Percentiles rank a stretch among this genome's conserved stretches.
Conservation (phyloP, 208 protist genomes). For the Acanthamoeba castellanii region DNA sequence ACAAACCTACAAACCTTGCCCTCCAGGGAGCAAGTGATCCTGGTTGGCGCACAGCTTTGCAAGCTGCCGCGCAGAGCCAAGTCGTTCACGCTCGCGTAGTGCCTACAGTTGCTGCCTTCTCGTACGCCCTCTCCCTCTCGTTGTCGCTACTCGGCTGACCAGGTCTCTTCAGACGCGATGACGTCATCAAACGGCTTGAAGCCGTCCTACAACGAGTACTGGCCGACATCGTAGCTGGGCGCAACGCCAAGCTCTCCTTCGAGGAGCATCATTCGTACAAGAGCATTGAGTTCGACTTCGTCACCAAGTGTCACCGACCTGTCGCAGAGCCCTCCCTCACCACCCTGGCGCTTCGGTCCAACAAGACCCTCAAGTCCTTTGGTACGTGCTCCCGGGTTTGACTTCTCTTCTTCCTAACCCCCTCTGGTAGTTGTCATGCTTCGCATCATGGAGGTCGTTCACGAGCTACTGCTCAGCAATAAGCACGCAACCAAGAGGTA, state of each 20-base stretch:
- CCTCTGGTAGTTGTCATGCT: constrained; percentile 36
- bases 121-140: neutral
- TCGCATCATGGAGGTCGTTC: constrained; percentile 34
- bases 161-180: neutral
- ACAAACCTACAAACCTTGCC: too few species aligned
- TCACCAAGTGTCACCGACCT: neutral
- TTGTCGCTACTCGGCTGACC: neutral
- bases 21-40: too few species aligned
- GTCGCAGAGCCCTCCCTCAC: neutral
- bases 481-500: constrained; percentile 68
- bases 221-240: neutral
- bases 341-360: neutral
- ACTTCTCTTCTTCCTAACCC: neutral
- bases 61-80: too few species aligned
- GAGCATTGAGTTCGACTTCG: neutral
- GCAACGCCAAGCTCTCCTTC: neutral
- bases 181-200: neutral
- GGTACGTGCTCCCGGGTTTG: neutral
- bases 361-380: neutral
- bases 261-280: constrained; percentile 23
- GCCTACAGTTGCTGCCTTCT: neutral
- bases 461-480: neutral
- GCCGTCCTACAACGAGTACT: neutral
- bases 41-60: too few species aligned
- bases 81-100: too few species aligned